Evolutionary conservation across 495 filamentous ascomycete species (phyloP), one percentile per base, ranked within the genome.

Genomic region (Thozetella sp.): DNA sequence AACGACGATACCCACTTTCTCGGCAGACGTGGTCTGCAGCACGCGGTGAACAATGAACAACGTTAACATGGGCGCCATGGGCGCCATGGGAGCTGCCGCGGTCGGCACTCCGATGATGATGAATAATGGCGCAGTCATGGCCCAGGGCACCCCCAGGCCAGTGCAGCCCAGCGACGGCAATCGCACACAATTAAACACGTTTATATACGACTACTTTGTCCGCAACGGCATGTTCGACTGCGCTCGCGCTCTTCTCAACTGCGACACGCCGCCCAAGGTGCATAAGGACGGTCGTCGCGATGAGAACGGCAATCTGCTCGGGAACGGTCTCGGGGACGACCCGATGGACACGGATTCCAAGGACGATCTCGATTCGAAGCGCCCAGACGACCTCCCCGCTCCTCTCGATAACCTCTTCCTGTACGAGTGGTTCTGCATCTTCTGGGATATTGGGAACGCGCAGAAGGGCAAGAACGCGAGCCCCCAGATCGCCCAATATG

Each of bases 161-260:
- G 51, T 57, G 22, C 63, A 63, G 27, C 52, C 57, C 25, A 68
- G 66, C 58, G 72, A 79, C 50, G 71, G 74, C 46, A 80, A 72
- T 45, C 72, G 77, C 53, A 71, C 75, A 1, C 60, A 80, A 3
- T 86, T 98, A 25, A 96, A 98, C 76, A 97, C 93, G 2, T 97
- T 94, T 71, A 99, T 99, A 59, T 98, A 98, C 80, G 93, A 97
- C 66, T 97, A 98, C 71, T 93, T 99, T 57, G 74, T 97, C 40
- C 90, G 89, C 67, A 89, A 91, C 71, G 83, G 83, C 54, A 89
- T 96, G 80, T 88, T 85, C 65, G 89, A 93, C 54, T 87, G 88
- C 63, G 95, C 95, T 57, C 85, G 88, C 64, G 82, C 87, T 19
- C 77, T 97, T 40, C 72, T 91, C 51, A 81, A 84, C 53, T 89